Base-by-base conservation (phyloP, 495 filamentous ascomycete species). In the Pseudoneurospora amorphoporcata region DNA sequence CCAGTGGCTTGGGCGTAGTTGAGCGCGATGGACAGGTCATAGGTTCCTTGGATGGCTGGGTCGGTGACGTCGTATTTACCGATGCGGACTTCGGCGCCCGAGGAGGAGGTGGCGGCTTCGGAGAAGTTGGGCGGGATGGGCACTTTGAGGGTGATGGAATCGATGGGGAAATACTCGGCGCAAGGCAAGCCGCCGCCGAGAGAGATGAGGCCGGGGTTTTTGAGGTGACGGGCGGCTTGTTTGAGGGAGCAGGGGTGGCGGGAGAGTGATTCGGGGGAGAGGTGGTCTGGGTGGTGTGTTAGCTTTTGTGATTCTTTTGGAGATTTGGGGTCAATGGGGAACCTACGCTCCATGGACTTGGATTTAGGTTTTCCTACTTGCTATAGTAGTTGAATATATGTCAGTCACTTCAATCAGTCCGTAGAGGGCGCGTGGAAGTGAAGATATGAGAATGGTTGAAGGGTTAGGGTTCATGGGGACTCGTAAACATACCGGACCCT, bases 171-270 rank as follows among this genome's bases (percentile, higher is more conserved):
- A 85, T 95, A 92, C 79, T 94, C 90, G 70, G 91, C 86, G 39
- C 92, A 94, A 10, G 95, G 95, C 40, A 99, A 85, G 3, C 95
- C 95, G 73, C 96, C 96, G 71, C 95, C 95, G 14, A 99, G 89
- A 6, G 92, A 95, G 79, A 99, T 95, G 69, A 87, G 78, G 76
- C 91, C 91, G 37, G 92, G 91, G 45, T 83, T 90, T 73, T 90
- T 90, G 65, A 99, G 84, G 74, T 86, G 84, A 37, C 77, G 79
- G 29, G 95, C 94, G 40, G 94, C 93, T 69, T 82, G 84, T 80
- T 98, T 99, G 75, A 98, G 83, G 14, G 85, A 86, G 35, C 91
- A 93, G 7, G 86, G 84, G 75, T 88, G 78, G 72, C 90, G 83
- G 41, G 84, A 75, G 42, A 80, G 77, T 73, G 84, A 84, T 77